Percentiles rank a stretch among this genome's conserved stretches.
Conservation (phyloP, 768 basidiomycete genomes). For the Sarcodon sp. region DNA sequence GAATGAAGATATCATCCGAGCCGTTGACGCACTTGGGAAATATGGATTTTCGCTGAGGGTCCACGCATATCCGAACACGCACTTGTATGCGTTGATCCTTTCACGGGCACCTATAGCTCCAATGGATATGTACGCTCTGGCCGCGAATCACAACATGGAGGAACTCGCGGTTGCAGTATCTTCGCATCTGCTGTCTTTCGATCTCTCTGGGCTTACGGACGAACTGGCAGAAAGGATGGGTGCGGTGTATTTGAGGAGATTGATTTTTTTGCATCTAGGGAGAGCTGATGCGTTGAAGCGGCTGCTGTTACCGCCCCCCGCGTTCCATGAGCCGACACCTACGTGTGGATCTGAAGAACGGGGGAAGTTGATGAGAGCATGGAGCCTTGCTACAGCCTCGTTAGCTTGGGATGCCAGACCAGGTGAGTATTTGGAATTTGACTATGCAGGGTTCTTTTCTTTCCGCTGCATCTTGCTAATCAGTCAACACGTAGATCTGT, state of each 20-base stretch:
- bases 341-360: conserved; percentile 5
- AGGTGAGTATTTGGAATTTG: conserved; percentile 4
- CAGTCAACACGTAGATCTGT: not conserved
- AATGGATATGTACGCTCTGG: conserved; percentile 28
- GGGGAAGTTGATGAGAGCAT: not conserved
- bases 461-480: not conserved
- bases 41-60: conserved; percentile 13
- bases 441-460: too few species aligned
- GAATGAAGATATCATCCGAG: conserved; percentile 9
- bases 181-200: conserved; percentile 21
- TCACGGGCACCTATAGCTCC: conserved; percentile 20
- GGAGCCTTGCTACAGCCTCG: conserved; percentile 8
- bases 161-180: conserved; percentile 24
- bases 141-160: conserved; percentile 19
- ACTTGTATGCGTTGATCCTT: conserved; percentile 20
- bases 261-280: conserved; percentile 23
- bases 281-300: conserved; percentile 20
- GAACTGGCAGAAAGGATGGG: conserved; percentile 24
- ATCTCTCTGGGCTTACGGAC: conserved; percentile 22
- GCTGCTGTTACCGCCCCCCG: conserved; percentile 12
- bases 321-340: conserved; percentile 10
- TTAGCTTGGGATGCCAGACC: conserved; percentile 15
- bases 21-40: conserved; percentile 10
- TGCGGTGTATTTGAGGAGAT: conserved; percentile 24
- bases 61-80: conserved; percentile 14